phyloP scores from a whole-genome alignment of 2,329 filamentous ascomycete genomes.

The Epichloe typhina region DNA sequence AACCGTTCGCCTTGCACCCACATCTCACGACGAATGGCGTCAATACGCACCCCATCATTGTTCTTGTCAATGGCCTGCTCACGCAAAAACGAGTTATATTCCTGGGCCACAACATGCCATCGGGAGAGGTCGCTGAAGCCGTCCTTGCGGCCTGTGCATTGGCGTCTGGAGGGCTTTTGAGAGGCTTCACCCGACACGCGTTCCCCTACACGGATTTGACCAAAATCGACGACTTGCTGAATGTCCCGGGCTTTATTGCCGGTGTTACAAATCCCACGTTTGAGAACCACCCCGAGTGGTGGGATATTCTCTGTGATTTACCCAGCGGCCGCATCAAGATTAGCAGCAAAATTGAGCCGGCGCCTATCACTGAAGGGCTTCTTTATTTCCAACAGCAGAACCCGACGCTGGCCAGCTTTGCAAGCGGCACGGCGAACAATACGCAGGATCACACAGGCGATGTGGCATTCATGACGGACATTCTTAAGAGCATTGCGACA shows the following conservation, averaged over 20 bases:
- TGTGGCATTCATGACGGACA: constrained; percentile 73
- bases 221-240: constrained; percentile 91
- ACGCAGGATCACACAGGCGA: constrained; percentile 69
- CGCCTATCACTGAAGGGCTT: constrained; percentile 71
- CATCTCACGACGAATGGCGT: constrained; percentile 88
- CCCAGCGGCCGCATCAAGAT: constrained; percentile 90
- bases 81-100: constrained; percentile 97
- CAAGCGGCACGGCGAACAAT: constrained; percentile 26
- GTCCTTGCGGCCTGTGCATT: constrained; percentile 93
- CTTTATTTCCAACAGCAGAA: constrained; percentile 79
- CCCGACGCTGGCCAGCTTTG: constrained; percentile 38
- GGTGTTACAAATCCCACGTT: constrained; percentile 97
- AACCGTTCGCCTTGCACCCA: constrained; percentile 74
- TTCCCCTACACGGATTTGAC: constrained; percentile 97
- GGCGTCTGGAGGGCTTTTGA: constrained; percentile 79
- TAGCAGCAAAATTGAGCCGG: constrained; percentile 71
- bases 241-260: constrained; percentile 93
- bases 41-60: constrained; percentile 85
- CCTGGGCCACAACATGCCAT: constrained; percentile 86
- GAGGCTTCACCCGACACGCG: constrained; percentile 88
- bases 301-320: constrained; percentile 91
- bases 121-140: constrained; percentile 93
- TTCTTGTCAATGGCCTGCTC: constrained; percentile 84
- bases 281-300: constrained; percentile 91
- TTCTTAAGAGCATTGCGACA: constrained; percentile 70